Conservation (phyloP, 768 basidiomycete genomes). For the Xerocomus brunneocitrinus region DNA sequence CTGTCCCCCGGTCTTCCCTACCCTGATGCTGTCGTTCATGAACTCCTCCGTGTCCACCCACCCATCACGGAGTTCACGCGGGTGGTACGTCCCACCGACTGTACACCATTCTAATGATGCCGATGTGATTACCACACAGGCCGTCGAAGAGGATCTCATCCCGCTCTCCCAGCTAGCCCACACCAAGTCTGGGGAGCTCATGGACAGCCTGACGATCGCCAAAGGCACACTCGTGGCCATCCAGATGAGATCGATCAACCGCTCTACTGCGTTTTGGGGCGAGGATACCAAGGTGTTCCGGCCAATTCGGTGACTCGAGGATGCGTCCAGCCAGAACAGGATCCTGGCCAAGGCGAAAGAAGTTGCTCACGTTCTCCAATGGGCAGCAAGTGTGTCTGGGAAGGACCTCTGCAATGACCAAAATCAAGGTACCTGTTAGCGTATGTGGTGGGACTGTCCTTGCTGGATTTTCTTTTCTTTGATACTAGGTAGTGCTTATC, state of each 20-base stretch:
- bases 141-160: conserved; percentile 51
- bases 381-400: conserved; percentile 48
- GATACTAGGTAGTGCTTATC: conserved; percentile 30
- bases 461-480: neutral
- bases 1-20: conserved; percentile 47
- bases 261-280: conserved; percentile 33
- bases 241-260: conserved; percentile 46
- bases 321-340: conserved; percentile 9
- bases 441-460: too few species aligned
- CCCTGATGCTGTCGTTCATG: conserved; percentile 49
- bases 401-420: conserved; percentile 41
- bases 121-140: conserved; percentile 23
- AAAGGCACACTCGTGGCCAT: conserved; percentile 43
- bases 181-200: conserved; percentile 36
- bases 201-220: conserved; percentile 39
- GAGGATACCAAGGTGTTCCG: too few species aligned
- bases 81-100: conserved; percentile 1
- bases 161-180: conserved; percentile 48
- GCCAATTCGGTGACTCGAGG: conserved; percentile 52
- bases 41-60: conserved; percentile 41
- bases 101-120: neutral
- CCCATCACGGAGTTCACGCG: conserved; percentile 27
- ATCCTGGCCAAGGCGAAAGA: conserved; percentile 32
- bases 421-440: conserved; percentile 28
- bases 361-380: conserved; percentile 48